Conservation (phyloP, 495 filamentous ascomycete species). For the Aspergillus affinis region DNA sequence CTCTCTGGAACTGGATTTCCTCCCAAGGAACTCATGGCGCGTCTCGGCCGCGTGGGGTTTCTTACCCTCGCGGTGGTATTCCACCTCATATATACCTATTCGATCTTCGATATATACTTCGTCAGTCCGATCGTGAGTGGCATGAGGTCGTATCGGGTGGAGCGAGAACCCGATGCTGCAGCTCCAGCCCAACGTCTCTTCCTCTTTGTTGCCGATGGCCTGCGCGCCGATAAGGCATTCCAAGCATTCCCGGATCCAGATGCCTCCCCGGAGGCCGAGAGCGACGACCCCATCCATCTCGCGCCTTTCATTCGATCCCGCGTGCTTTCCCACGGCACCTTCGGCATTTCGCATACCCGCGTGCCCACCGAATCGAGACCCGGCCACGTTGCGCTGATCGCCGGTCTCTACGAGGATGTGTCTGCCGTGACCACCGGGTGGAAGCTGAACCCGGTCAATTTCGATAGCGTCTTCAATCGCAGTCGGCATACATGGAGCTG, state of each 20-base stretch:
- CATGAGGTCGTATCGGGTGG: conserved; percentile 78
- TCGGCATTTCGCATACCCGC: conserved; percentile 96
- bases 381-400: conserved; percentile 96
- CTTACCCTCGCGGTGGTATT: conserved; percentile 89
- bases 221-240: conserved; percentile 97
- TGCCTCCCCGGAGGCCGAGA: conserved; percentile 45
- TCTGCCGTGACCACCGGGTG: conserved; percentile 96
- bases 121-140: conserved; percentile 96
- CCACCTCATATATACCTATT: conserved; percentile 91
- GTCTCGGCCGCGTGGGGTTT: conserved; percentile 82
- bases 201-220: conserved; percentile 94
- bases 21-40: conserved; percentile 59
- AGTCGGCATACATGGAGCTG: conserved; percentile 98
- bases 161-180: conserved; percentile 57
- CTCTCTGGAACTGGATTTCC: conserved; percentile 8
- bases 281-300: conserved; percentile 65
- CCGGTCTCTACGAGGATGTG: conserved; percentile 97
- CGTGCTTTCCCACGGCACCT: conserved; percentile 88
- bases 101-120: conserved; percentile 99
- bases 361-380: conserved; percentile 97
- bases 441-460: conserved; percentile 98
- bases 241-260: conserved; percentile 88
- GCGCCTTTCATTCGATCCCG: conserved; percentile 93
- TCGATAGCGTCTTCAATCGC: conserved; percentile 97
- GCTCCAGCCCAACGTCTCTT: conserved; percentile 88